phyloP scores from a whole-genome alignment of 2,329 filamentous ascomycete species.

The Pyricularia sp. region DNA sequence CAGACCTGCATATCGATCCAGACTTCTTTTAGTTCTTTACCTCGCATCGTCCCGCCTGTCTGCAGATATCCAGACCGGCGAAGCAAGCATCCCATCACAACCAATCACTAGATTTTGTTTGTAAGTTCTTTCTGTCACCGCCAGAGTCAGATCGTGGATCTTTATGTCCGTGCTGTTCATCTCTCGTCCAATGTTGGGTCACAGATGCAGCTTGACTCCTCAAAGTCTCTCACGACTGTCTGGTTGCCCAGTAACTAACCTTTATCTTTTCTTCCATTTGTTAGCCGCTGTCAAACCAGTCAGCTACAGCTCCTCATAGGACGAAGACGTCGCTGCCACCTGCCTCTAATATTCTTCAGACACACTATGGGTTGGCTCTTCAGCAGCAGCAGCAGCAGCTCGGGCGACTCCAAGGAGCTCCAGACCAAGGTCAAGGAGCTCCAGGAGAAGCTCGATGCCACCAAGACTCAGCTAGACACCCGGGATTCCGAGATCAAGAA shows the following conservation, averaged over 20 bases:
- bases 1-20: background rate
- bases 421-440: conserved; percentile 5
- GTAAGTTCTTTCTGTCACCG: background rate
- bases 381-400: conserved; percentile 1
- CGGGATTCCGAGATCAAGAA: conserved; percentile 4
- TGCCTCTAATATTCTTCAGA: background rate
- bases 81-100: background rate
- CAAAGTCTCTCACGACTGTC: background rate
- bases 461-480: background rate
- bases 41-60: background rate
- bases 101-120: background rate
- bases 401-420: conserved; percentile 1
- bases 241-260: background rate
- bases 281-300: background rate
- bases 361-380: conserved; percentile 1
- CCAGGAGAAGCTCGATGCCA: background rate
- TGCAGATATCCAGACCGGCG: background rate
- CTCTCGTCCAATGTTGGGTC: background rate
- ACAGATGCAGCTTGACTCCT: background rate
- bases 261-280: background rate
- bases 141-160: background rate
- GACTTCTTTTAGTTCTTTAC: background rate
- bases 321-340: background rate
- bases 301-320: background rate
- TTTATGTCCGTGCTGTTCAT: background rate